These are phyloP conservation scores for Sambucus nigra DNA, from an alignment of 129 eudicot genomes.

Conservation along the genomic window DNA sequence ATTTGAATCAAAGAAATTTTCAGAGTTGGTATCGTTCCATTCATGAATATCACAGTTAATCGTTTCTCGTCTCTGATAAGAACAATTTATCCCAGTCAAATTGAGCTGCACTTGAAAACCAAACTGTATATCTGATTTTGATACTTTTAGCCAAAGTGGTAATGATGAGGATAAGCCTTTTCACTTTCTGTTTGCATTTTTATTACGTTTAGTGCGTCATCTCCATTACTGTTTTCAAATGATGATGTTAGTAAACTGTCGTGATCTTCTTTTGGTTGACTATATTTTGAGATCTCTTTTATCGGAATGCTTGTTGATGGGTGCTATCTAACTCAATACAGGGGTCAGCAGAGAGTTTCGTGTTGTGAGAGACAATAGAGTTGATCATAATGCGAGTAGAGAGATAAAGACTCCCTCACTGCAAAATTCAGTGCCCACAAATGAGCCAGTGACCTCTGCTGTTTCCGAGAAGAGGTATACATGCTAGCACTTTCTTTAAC, in stretches of 20 bases:
- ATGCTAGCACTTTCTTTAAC: neutral
- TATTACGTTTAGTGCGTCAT: neutral
- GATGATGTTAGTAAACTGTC: neutral
- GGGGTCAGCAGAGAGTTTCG: conserved; percentile 68
- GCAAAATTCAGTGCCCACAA: conserved; percentile 18
- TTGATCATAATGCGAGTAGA: conserved; percentile 34
- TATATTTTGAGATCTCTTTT: neutral
- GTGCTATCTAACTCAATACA: conserved; percentile 31
- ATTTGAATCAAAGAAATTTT: no score
- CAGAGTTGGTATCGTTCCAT: no score
- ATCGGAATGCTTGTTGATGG: conserved; percentile 14
- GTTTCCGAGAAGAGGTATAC: conserved; percentile 50
- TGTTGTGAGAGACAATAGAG: conserved; percentile 88
- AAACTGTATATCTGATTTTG: no score
- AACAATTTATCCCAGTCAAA: no score
- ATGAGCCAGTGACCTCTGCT: conserved; percentile 22
- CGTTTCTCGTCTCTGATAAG: no score
- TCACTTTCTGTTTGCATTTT: neutral
- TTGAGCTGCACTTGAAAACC: no score
- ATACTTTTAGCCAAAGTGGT: no score
- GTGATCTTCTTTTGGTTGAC: neutral
- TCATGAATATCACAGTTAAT: no score
- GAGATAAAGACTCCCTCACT: conserved; percentile 35
- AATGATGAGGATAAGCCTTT: no score
- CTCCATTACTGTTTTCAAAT: neutral